These are phyloP conservation scores for Aspergillus sp. DNA, from an alignment of 2,329 filamentous ascomycete species.

Conservation along the genomic window DNA sequence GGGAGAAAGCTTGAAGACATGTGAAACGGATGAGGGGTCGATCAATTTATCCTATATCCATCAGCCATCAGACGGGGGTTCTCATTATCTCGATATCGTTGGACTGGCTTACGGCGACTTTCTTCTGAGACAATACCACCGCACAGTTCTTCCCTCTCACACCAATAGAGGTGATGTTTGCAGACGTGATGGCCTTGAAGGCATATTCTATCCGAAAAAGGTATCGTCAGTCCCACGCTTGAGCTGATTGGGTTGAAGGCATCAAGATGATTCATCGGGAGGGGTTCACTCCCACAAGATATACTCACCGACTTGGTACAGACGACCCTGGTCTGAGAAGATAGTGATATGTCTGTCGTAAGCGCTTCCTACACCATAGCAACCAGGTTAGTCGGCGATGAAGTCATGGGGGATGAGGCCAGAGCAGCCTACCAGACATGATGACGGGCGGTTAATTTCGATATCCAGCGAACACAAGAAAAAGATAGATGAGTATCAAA, in stretches of 20 bases:
- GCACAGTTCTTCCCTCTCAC: constrained; percentile 95
- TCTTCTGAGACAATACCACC: constrained; percentile 97
- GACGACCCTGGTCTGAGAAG: constrained; percentile 95
- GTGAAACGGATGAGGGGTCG: constrained; percentile 91
- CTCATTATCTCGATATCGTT: too few relatives aligned
- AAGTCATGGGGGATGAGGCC: constrained; percentile 20
- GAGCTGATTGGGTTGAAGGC: too few relatives aligned
- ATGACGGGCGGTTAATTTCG: constrained; percentile 16
- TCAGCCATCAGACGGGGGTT: constrained; percentile 10
- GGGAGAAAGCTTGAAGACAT: constrained; percentile 95
- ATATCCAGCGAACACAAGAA: constrained; percentile 4
- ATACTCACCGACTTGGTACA: constrained; percentile 92
- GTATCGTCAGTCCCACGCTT: background rate
- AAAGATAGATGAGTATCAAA: constrained; percentile 2
- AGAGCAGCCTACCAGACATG: constrained; percentile 40
- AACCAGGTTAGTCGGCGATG: constrained; percentile 22
- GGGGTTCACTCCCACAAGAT: background rate
- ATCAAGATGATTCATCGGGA: too few relatives aligned
- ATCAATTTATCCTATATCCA: constrained; percentile 86
- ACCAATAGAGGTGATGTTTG: constrained; percentile 97
- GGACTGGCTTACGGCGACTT: constrained; percentile 75
- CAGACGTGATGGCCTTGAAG: constrained; percentile 99
- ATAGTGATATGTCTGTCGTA: constrained; percentile 99
- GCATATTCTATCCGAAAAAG: constrained; percentile 75
- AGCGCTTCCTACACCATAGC: constrained; percentile 63